Evolutionary conservation across 768 basidiomycete genomes (phyloP).

Genomic region (Suillus clintonianus): DNA sequence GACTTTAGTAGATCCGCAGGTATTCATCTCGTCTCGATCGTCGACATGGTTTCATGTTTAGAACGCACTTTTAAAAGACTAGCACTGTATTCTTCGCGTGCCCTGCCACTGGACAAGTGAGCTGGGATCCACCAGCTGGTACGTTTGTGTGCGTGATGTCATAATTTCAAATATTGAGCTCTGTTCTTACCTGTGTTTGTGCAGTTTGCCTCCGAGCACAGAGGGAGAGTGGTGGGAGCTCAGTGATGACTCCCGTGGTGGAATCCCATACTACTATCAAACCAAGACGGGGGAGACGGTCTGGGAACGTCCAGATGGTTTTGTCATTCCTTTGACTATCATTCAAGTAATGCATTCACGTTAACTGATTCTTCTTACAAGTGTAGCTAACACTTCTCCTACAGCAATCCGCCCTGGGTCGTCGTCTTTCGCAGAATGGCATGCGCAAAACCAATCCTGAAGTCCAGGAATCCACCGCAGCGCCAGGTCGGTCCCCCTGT

Average conservation of each 20-base stretch:
- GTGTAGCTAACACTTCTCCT: background rate
- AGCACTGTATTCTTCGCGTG: conserved; percentile 86
- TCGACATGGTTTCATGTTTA: conserved; percentile 12
- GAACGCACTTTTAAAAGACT: conserved; percentile 35
- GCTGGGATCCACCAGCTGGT: conserved; percentile 91
- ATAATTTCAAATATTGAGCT: conserved; percentile 20
- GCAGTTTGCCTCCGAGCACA: conserved; percentile 76
- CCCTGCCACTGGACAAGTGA: conserved; percentile 88
- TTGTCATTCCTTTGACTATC: conserved; percentile 88
- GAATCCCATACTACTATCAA: conserved; percentile 91
- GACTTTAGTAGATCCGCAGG: conserved; percentile 88
- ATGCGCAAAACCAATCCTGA: conserved; percentile 24
- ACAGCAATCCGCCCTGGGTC: conserved; percentile 73
- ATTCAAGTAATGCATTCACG: conserved; percentile 63
- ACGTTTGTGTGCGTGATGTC: conserved; percentile 72
- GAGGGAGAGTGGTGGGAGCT: conserved; percentile 98
- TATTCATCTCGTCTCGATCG: conserved; percentile 29
- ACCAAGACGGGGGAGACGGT: conserved; percentile 89
- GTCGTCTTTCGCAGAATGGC: conserved; percentile 63
- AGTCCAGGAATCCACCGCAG: background rate
- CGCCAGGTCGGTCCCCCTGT: background rate
- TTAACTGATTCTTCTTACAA: background rate
- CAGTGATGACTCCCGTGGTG: conserved; percentile 77
- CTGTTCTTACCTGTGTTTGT: conserved; percentile 10
- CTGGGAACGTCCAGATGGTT: conserved; percentile 88